Percentiles rank a stretch among this genome's conserved stretches.
Conservation (phyloP, 2,329 filamentous ascomycete genomes). For the Phialophora expanda region DNA sequence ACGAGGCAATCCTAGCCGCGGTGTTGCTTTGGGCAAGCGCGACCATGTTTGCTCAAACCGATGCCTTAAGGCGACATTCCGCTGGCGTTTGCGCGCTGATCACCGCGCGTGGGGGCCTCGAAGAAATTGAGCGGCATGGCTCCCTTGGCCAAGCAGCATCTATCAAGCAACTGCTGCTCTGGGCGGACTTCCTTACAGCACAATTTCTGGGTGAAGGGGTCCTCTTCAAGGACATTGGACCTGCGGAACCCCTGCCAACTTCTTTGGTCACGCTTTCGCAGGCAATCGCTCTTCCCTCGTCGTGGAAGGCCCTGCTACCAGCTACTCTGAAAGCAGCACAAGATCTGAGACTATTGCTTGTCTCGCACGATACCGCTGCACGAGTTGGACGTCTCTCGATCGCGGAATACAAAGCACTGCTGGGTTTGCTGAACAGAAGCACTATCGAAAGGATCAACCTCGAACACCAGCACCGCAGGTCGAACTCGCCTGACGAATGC, state of each 20-base stretch:
- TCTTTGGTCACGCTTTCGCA: conserved; percentile 1
- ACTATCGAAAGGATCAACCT: conserved; percentile 17
- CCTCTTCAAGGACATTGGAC: conserved; percentile 9
- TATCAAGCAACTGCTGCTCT: conserved; percentile 20
- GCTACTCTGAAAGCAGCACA: conserved; percentile 17
- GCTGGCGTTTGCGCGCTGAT: conserved; percentile 19
- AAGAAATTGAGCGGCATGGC: conserved; percentile 4
- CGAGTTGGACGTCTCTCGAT: conserved; percentile 14
- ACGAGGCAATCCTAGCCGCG: conserved; percentile 19
- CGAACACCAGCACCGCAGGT: conserved; percentile 1
- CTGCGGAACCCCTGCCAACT: background rate
- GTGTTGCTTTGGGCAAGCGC: conserved; percentile 21
- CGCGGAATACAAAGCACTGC: conserved; percentile 21
- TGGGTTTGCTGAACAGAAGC: conserved; percentile 19
- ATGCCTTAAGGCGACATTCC: conserved; percentile 19
- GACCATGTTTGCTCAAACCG: conserved; percentile 24
- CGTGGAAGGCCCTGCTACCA: background rate
- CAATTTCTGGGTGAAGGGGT: conserved; percentile 24
- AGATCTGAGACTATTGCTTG: conserved; percentile 17
- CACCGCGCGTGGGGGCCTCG: conserved; percentile 15
- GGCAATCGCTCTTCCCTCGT: background rate
- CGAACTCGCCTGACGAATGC: conserved; percentile 14
- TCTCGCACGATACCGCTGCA: conserved; percentile 16
- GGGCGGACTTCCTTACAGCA: conserved; percentile 25
- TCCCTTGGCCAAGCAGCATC: conserved; percentile 11